Conservation (phyloP, 179 eudicot species). For the Beta corolliflora region DNA sequence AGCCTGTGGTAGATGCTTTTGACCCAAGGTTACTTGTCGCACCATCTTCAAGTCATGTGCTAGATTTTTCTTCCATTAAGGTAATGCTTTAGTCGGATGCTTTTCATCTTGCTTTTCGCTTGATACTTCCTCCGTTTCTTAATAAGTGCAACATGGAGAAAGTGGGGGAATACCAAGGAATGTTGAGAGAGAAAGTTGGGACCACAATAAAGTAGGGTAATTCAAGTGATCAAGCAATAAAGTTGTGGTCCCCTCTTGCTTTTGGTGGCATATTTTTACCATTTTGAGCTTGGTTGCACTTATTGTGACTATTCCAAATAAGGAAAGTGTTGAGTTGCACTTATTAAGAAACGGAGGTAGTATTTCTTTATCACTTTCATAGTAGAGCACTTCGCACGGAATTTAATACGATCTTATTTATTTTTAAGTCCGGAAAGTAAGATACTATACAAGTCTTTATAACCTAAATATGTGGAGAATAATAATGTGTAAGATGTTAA, state of each 20-base stretch:
- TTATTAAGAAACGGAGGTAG: no score
- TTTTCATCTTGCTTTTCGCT: background rate
- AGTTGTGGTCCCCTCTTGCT: no score
- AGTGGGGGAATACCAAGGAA: no score
- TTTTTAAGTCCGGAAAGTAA: background rate
- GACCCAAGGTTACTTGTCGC: conserved; percentile 97
- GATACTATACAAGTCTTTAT: background rate
- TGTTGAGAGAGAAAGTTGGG: no score
- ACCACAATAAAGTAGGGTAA: no score
- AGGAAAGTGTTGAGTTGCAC: no score
- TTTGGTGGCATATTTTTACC: no score
- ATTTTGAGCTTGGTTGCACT: no score
- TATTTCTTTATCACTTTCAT: background rate
- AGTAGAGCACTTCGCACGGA: background rate
- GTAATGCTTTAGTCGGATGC: conserved; percentile 31
- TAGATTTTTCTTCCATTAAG: conserved; percentile 79
- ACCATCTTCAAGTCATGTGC: conserved; percentile 78
- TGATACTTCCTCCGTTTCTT: background rate
- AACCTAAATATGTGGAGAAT: background rate
- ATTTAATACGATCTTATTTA: background rate
- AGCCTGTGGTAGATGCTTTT: conserved; percentile 99
- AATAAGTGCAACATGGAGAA: no score
- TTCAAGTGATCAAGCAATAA: no score
- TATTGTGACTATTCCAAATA: no score
- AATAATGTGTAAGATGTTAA: no score